Evolutionary conservation across 2,329 filamentous ascomycete species (phyloP), one percentile per base, ranked within the genome.

Genomic region (Fusarium fujikuroi): DNA sequence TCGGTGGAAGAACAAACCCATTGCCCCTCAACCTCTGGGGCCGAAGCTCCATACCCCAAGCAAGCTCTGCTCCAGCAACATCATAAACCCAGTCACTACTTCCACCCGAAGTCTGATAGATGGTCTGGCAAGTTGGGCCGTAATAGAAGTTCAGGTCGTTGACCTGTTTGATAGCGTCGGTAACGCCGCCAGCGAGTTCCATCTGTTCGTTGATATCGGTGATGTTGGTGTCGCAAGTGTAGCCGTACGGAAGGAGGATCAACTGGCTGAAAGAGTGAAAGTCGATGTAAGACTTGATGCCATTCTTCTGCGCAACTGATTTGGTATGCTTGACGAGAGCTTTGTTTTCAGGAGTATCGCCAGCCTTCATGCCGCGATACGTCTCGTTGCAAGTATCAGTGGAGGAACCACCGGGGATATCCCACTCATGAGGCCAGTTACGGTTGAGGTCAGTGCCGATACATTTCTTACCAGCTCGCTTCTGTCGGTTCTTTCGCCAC

Each of bases 221-320:
- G 9, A 87, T 78, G 18, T 81, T 78, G 21, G 79, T 82, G 28
- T 80, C 81, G 82, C 89, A 91, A 7, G 86, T 87, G 80, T 90
- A 91, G 40, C 90, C 90, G 75, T 91, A 92, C 3, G 88, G 84
- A 67, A 75, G 83, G 65, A 89, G 84, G 66, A 91, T 86, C 37
- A 89, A 83, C 63, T 92, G 90, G 16, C 85, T 87, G 80, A 91
- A 92, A 0, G 88, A 86, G 81, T 92, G 91, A 77, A 88, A 89
- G 80, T 92, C 91, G 71, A 92, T 87, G 80, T 88, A 92, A 5
- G 91, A 83, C 75, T 88, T 87, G 44, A 92, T 81, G 2, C 88
- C 87, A 2, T 62, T 67, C 34, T 25, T 62, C 68, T 87, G 84
- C 7, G 73, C 62, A 14, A 75, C 68, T 65, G 81, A 80, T 62